Evolutionary conservation across 371 early-diverging fungal species (phyloP).

Genomic region (Haplosporangium sp.): DNA sequence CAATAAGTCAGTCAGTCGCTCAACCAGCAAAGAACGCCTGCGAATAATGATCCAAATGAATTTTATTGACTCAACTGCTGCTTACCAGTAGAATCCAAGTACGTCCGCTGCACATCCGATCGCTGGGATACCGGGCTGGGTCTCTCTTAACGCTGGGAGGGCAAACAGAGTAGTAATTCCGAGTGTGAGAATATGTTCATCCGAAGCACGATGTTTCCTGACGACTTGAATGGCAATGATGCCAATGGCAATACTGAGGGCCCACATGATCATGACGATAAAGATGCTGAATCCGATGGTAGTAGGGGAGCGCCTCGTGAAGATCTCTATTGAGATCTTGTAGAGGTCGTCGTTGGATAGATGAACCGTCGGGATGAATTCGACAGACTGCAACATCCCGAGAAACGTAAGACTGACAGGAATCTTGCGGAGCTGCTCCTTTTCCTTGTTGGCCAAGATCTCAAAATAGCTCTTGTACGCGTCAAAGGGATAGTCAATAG

Average conservation of each 20-base stretch:
- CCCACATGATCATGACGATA: slow-evolving; percentile 60
- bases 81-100: slow-evolving; percentile 54
- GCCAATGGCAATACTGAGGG: slow-evolving; percentile 50
- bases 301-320: slow-evolving; percentile 39
- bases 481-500: slow-evolving; percentile 56
- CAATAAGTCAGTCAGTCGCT: no score
- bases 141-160: slow-evolving; percentile 43
- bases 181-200: slow-evolving; percentile 53
- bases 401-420: slow-evolving; percentile 43
- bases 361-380: slow-evolving; percentile 34
- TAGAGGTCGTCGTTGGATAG: slow-evolving; percentile 32
- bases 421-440: slow-evolving; percentile 45
- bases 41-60: neutral
- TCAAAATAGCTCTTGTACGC: slow-evolving; percentile 49
- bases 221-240: slow-evolving; percentile 52
- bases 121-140: slow-evolving; percentile 60
- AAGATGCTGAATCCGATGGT: slow-evolving; percentile 53
- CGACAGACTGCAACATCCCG: slow-evolving; percentile 48
- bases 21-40: neutral
- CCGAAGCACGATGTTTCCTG: slow-evolving; percentile 26
- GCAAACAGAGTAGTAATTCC: slow-evolving; percentile 55
- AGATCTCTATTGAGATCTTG: slow-evolving; percentile 41
- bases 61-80: neutral
- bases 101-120: slow-evolving; percentile 60
- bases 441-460: slow-evolving; percentile 46